Evolutionary conservation across 2,329 filamentous ascomycete species (phyloP).

Genomic region (Colletotrichum somersetense): DNA sequence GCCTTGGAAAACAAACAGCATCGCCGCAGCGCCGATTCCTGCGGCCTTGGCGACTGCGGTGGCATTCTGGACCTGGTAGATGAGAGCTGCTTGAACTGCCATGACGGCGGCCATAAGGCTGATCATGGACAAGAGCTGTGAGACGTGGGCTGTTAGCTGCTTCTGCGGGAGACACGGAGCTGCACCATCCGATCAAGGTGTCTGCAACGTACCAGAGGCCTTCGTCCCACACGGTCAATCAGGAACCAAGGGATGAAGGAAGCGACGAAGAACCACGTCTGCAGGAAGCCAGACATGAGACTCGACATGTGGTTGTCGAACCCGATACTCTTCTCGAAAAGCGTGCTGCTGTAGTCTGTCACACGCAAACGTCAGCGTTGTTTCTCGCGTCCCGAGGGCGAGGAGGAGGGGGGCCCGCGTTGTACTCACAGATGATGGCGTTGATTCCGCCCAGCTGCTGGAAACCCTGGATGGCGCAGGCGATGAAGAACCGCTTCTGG

Average conservation of each 20-base stretch:
- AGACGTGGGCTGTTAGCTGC: background rate
- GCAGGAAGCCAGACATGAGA: slow-evolving; percentile 65
- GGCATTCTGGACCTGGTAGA: slow-evolving; percentile 55
- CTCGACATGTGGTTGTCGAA: slow-evolving; percentile 58
- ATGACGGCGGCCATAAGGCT: slow-evolving; percentile 56
- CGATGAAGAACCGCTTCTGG: slow-evolving; percentile 49
- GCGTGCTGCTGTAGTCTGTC: slow-evolving; percentile 58
- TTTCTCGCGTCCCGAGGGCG: background rate
- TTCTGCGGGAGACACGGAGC: background rate
- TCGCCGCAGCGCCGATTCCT: slow-evolving; percentile 55
- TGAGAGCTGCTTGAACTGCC: slow-evolving; percentile 55
- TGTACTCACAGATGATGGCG: slow-evolving; percentile 56
- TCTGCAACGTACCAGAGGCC: slow-evolving; percentile 39
- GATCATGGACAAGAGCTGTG: slow-evolving; percentile 55
- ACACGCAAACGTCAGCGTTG: background rate
- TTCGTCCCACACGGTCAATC: slow-evolving; percentile 60
- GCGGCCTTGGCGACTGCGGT: slow-evolving; percentile 49
- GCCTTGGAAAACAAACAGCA: slow-evolving; percentile 57
- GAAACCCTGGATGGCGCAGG: slow-evolving; percentile 49
- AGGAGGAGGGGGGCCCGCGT: too few species aligned
- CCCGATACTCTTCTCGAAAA: slow-evolving; percentile 60
- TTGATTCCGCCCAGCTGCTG: slow-evolving; percentile 65
- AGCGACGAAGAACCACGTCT: slow-evolving; percentile 59
- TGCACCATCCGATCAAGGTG: background rate
- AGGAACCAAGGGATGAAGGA: slow-evolving; percentile 61